A percentile compares a stretch with the other conserved stretches of the same genome.
These are phyloP conservation scores for Oryza officinalis DNA, from an alignment of 176 grass and related monocot species.

Conservation along the genomic window DNA sequence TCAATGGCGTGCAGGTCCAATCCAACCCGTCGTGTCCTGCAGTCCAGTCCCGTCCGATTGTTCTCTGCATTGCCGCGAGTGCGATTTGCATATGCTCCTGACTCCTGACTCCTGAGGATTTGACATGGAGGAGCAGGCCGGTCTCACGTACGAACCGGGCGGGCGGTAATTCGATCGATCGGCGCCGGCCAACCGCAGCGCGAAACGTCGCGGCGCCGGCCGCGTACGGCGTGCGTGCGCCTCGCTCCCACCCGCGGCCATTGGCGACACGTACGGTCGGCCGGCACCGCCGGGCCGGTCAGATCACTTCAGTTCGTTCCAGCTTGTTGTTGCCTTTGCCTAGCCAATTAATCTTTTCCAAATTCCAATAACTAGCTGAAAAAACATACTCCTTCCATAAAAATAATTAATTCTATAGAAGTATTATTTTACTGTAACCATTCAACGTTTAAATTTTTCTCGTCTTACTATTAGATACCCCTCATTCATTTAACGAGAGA, in stretches of 20 bases:
- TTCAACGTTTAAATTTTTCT: too few species aligned
- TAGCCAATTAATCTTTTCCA: too few species aligned
- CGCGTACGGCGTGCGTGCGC: not conserved
- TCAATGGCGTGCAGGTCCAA: slow-evolving; percentile 21
- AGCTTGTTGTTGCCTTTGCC: too few species aligned
- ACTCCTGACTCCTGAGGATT: not conserved
- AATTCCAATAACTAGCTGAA: too few species aligned
- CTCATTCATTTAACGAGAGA: too few species aligned
- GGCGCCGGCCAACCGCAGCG: slow-evolving; percentile 36
- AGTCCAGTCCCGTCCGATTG: not conserved
- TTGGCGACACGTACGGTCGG: slow-evolving; percentile 17
- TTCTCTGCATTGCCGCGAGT: not conserved
- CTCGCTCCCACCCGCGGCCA: not conserved
- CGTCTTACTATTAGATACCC: too few species aligned
- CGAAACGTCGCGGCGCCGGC: slow-evolving; percentile 37
- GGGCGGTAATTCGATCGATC: too few species aligned
- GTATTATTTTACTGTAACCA: too few species aligned
- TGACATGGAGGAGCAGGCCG: too few species aligned
- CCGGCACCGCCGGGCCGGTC: not conserved
- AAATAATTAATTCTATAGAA: too few species aligned
- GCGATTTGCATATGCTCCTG: not conserved
- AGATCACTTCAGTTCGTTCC: not conserved
- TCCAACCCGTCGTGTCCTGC: slow-evolving; percentile 26
- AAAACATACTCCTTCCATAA: too few species aligned
- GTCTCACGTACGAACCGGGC: too few species aligned